Base-by-base conservation (phyloP, 257 asterid genomes). In the Lavandula angustifolia region DNA sequence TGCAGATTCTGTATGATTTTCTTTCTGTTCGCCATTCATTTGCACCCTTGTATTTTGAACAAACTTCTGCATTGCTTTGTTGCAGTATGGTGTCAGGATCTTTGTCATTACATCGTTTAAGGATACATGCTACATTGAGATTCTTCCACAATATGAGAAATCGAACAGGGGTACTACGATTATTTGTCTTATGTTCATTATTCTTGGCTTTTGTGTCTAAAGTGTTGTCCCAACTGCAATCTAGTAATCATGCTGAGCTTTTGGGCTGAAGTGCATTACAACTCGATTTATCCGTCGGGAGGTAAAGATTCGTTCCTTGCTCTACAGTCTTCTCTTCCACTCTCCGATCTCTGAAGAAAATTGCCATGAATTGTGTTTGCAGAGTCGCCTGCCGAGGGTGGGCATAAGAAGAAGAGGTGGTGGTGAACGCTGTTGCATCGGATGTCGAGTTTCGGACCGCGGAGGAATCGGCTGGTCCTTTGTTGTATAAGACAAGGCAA, bases 261-360 rank as follows among this genome's bases (percentile, higher is more conserved):
- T 66, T 90, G 94, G 95, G 88, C 97, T 5, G 97, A 90, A 77
- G 95, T 91, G 78, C 97, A 91, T 75, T 91, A 91, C 47, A 91
- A 91, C 69, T 86, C 98, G 54, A 86, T 91, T 9, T 84, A 86
- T 67, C 95, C 92, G 7, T 74, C 78, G 11, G 98, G 87, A 82
- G 98, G 98, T 86, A 73, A 79, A 41, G 6, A 9, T 37, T 44
- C 31, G 5, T 35, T 11, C 1, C 13, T 22, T 50, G 41, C 11
- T 49, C 14, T 12, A 7, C 17, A 54, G 3, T 35, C 53, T 52
- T 46, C 34, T 5, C 65, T 1, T 17, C 55, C 68, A 54, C n/a
- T 13, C 44, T 52, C 27, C 27, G 27, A 22, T 22, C 2, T 22
- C 27, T 22, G 22, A 66, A 37, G n/a, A 38, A 65, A 22, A 16